Evolutionary conservation across 371 early-diverging fungal genomes (phyloP), one percentile per base, ranked within the genome.

Genomic region (Apophysomyces trapeziformis): DNA sequence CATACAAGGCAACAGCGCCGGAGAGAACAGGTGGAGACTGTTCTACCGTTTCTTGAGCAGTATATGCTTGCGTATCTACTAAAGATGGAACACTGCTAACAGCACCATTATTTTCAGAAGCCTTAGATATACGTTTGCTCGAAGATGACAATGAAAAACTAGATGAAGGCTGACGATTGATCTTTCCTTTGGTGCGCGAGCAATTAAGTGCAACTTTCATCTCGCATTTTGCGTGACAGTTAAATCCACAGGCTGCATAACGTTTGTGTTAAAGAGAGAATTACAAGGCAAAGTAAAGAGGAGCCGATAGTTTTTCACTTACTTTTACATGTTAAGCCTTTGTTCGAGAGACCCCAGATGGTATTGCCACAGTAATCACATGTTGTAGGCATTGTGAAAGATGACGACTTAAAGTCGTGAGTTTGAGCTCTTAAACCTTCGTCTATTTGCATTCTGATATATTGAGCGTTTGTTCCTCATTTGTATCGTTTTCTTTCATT

Each of bases 151-250:
- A 32, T 18, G 57, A 38, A 35, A 38, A 32, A 14, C 50, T 45
- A 2, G 69, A 57, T 7, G 60, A 60, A 9, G 68, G 54, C 16
- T 68, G 60, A 38, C 86, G 72, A 39, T 83, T 84, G 21, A 87
- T 73, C 50, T 87, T 86, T 2, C 90, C 87, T 26, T 88, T 89
- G 21, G 80, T 69, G 26, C 84, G 82, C 13, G 90, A 81, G 63
- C 94, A 94, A 61, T 83, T 87, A 1, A 90, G 90, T 7, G 92
- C 86, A 1, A 93, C 93, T 67, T 93, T 94, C 85, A 94, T 88
- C 73, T 93, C 93, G 71, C 94, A 94, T 63, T 91, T 93, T 4
- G 90, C 83, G 68, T 94, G 94, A 68, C 94, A 93, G 39, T 90
- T 90, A 64, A 90, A 92, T 4, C 92, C 91, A 79, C 94, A 94